Base-by-base conservation (phyloP, 345 rosid genomes). In the Diplotaxis tenuifolia region DNA sequence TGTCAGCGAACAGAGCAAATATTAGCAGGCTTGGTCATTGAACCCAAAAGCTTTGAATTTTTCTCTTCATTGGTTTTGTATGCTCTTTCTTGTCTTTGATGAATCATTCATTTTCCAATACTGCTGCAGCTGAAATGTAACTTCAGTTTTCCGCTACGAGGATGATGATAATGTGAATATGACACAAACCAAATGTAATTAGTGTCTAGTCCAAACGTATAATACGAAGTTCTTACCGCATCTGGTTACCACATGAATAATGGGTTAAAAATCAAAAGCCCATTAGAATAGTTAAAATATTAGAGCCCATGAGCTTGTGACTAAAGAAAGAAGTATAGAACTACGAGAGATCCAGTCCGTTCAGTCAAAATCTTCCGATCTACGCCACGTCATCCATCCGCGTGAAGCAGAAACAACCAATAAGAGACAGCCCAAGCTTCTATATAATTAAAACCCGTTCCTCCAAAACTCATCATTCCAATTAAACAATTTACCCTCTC, bases 331-430 rank as follows among this genome's bases (percentile, higher is more conserved):
- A 12, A 5, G 49, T 42, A 1, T 14, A 14, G 16, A n/a, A 15
- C 19, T 45, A n/a, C 6, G 8, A 45, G 7, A n/a, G 8, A 45
- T 45, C 73, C 1, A 1, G 62, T 23, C 62, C 77, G 77, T 66
- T 65, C 40, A 57, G 0, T 22, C 0, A 15, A 22, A 31, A 0
- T 0, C 40, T 6, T 2, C 1, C 0, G 71, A 47, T 74, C 0
- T 8, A 20, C 0, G 62, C 52, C 78, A 75, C 78, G 6, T 61
- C 9, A 75, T 0, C 57, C 0, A 68, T 75, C 73, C 47, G 47
- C 49, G 34, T 52, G 42, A 68, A 52, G 9, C 4, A 16, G 9
- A 52, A 0, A 0, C 61, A 36, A 40, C 73, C 73, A 75, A 68
- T 75, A 20, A 61, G 5, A 75, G 23, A 6, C 14, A 68, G 11